Conservation (phyloP, 768 basidiomycete species). For the Russula sp. region DNA sequence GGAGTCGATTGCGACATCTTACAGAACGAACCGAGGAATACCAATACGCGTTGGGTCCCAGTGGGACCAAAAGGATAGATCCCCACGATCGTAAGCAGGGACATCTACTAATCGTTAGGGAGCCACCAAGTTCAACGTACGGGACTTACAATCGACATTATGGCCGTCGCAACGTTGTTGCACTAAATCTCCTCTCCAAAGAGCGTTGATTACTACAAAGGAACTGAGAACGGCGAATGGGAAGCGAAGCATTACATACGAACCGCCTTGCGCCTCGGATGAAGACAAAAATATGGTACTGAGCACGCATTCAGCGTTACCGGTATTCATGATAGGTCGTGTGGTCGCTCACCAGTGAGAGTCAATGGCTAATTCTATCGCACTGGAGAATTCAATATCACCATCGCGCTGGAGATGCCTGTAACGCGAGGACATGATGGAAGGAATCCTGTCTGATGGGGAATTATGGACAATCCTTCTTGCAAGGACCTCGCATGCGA, state of each 20-base stretch:
- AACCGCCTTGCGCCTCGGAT: slow-evolving; percentile 78
- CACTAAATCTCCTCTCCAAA: slow-evolving; percentile 82
- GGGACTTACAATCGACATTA: slow-evolving; percentile 69
- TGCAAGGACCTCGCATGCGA: slow-evolving; percentile 82
- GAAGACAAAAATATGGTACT: slow-evolving; percentile 86
- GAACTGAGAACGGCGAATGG: slow-evolving; percentile 2
- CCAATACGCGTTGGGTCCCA: slow-evolving; percentile 73
- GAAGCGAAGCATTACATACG: slow-evolving; percentile 25
- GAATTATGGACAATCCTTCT: slow-evolving; percentile 72
- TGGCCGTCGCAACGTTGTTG: slow-evolving; percentile 72
- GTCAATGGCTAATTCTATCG: slow-evolving; percentile 90
- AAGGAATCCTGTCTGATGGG: slow-evolving; percentile 58
- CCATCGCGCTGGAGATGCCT: slow-evolving; percentile 70
- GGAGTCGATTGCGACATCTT: neutral
- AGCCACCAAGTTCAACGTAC: neutral
- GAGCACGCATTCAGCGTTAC: slow-evolving; percentile 1
- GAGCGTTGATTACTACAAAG: slow-evolving; percentile 62
- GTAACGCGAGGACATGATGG: slow-evolving; percentile 78
- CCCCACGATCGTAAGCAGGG: slow-evolving; percentile 55
- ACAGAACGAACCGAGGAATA: slow-evolving; percentile 59
- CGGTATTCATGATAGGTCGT: slow-evolving; percentile 7
- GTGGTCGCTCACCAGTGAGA: slow-evolving; percentile 63
- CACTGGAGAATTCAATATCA: slow-evolving; percentile 72
- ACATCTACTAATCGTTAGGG: slow-evolving; percentile 50
- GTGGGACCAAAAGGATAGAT: slow-evolving; percentile 61